Conservation (phyloP, 208 protist genomes). For the Leishmania gerbilli region DNA sequence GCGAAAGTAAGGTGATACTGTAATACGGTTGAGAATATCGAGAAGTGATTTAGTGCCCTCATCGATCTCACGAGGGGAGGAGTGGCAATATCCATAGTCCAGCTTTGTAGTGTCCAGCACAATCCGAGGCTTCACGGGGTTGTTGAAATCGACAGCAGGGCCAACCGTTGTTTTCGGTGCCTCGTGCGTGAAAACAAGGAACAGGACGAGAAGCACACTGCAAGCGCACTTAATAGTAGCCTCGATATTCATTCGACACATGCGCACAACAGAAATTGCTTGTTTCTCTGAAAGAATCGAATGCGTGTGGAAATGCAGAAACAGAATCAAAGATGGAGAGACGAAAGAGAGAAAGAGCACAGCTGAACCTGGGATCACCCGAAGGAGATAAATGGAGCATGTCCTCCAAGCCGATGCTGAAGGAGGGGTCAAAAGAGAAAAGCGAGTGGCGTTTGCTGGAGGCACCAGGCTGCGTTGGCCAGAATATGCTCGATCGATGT, state of each 20-base stretch:
- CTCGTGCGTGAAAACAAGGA: constrained; percentile 18
- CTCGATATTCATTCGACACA: constrained; percentile 4
- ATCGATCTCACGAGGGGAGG: constrained; percentile 51
- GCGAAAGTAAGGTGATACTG: constrained; percentile 76
- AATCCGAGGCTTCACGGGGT: constrained; percentile 1
- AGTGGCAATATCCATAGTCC: constrained; percentile 68
- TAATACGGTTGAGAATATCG: constrained; percentile 71
- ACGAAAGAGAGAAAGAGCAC: not conserved
- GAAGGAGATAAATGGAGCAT: not conserved
- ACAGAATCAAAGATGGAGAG: not conserved
- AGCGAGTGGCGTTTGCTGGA: not conserved
- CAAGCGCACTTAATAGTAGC: constrained; percentile 9
- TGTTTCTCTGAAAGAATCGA: not conserved
- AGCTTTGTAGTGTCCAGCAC: constrained; percentile 34
- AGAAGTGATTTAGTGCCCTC: constrained; percentile 44
- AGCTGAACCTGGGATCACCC: not conserved
- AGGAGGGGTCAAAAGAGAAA: not conserved
- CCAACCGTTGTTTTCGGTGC: not conserved
- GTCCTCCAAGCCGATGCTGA: not conserved
- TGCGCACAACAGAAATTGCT: not conserved
- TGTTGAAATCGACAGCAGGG: not conserved
- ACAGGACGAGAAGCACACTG: constrained; percentile 17
- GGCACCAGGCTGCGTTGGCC: not conserved
- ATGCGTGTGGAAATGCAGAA: not conserved
- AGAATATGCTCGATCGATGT: not conserved